phyloP scores from a whole-genome alignment of 1,139 yeast species.

The Debaryomycetaceae sp. region DNA sequence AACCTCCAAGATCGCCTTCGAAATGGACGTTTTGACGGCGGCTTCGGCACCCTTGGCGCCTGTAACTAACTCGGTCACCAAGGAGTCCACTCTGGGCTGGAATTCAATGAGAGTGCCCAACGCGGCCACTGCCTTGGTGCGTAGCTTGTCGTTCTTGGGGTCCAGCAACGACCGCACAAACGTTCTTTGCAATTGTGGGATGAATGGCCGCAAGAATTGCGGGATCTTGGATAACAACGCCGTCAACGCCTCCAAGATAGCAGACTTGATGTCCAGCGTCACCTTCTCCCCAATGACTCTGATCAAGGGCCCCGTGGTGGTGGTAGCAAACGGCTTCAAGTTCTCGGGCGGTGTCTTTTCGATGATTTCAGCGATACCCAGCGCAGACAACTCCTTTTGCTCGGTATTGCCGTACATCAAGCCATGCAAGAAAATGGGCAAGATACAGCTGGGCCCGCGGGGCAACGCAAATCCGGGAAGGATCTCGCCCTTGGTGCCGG shows the following conservation, averaged over 20 bases:
- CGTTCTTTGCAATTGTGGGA: conserved; percentile 96
- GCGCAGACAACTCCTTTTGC: conserved; percentile 81
- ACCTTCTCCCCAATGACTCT: conserved; percentile 98
- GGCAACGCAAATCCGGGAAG: conserved; percentile 76
- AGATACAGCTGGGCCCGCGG: conserved; percentile 80
- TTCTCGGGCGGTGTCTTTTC: conserved; percentile 79
- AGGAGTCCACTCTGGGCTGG: conserved; percentile 93
- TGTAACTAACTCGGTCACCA: conserved; percentile 74
- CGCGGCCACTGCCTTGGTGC: conserved; percentile 87
- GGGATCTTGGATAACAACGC: conserved; percentile 79
- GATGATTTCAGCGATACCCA: conserved; percentile 84
- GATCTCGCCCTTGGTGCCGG: conserved; percentile 63
- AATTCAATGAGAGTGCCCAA: conserved; percentile 80
- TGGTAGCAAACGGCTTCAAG: conserved; percentile 85
- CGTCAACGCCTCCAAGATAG: conserved; percentile 80
- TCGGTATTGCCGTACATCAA: conserved; percentile 88
- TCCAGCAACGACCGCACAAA: conserved; percentile 90
- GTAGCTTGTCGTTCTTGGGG: conserved; percentile 61
- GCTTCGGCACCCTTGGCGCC: conserved; percentile 60
- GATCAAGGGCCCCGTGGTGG: conserved; percentile 94
- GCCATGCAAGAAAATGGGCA: conserved; percentile 93
- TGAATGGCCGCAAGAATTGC: conserved; percentile 86
- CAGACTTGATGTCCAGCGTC: conserved; percentile 84
- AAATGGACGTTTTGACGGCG: conserved; percentile 82
- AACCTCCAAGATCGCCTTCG: conserved; percentile 81